phyloP scores from a whole-genome alignment of 2,329 filamentous ascomycete species.

The Penicillium sp. region DNA sequence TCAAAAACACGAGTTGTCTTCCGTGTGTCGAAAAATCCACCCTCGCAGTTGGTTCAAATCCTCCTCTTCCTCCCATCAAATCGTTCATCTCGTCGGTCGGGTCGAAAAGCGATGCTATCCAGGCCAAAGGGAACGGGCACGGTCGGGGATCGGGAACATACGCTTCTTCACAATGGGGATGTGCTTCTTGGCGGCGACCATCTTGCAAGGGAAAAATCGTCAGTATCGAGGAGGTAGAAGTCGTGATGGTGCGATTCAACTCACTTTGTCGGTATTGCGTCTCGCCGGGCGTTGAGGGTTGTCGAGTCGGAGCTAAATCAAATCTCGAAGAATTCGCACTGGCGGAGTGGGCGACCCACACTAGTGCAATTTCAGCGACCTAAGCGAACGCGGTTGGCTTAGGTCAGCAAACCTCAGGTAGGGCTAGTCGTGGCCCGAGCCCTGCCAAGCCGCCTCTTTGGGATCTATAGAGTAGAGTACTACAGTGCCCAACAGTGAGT shows the following conservation, averaged over 20 bases:
- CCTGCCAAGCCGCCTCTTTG: constrained; percentile 25
- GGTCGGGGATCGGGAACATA: constrained; percentile 62
- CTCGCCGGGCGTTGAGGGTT: constrained; percentile 49
- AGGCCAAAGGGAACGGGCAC: constrained; percentile 15
- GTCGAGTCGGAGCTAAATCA: constrained; percentile 45
- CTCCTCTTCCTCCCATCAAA: constrained; percentile 4
- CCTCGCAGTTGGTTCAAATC: background rate
- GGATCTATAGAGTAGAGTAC: constrained; percentile 5
- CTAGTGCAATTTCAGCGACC: constrained; percentile 36
- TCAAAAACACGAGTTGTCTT: constrained; percentile 1
- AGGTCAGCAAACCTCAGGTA: constrained; percentile 32
- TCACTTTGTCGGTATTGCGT: constrained; percentile 52
- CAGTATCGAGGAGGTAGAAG: constrained; percentile 16
- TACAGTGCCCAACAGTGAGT: too few relatives aligned
- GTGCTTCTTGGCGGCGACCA: constrained; percentile 99
- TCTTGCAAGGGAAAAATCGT: constrained; percentile 53
- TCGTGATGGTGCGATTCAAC: constrained; percentile 21
- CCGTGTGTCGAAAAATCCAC: background rate
- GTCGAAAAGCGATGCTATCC: constrained; percentile 28
- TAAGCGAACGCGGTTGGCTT: constrained; percentile 29
- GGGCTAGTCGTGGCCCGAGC: constrained; percentile 21
- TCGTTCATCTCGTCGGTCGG: background rate
- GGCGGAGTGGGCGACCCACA: constrained; percentile 39
- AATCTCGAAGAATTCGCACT: constrained; percentile 47
- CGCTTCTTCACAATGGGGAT: constrained; percentile 99